Base-by-base conservation (phyloP, 2,329 filamentous ascomycete species). In the Pseudonectria foliicola region DNA sequence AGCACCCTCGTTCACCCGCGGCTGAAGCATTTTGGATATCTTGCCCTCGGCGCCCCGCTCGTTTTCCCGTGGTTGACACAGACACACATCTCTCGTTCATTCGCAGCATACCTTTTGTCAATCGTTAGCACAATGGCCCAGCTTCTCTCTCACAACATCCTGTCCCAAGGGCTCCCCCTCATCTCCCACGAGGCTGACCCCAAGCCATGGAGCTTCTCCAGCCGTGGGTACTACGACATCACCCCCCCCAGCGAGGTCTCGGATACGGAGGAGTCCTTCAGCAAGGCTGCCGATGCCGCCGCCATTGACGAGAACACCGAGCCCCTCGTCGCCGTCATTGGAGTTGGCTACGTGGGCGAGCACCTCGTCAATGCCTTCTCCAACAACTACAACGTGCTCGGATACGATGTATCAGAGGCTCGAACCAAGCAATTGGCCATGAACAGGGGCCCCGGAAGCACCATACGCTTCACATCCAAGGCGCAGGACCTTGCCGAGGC, bases 281-380 rank as follows among this genome's bases (percentile, higher is more conserved):
- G 14, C 10, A 8, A 29, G 8, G 31, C 25, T 8, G 29, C 37
- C 4, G 27, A 29, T 0, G 8, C 38, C 6, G 36, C 38, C 13
- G 25, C 42, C 15, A 43, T 49, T 28, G 36, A 45, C 23, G 6
- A 30, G 5, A 27, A 25, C 4, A 26, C 30, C 12, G 48, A 58
- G 4, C 58, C 64, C 7, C 38, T 64, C 5, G 61, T 73, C 3
- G 68, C 67, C 33, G 59, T 73, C 23, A 66, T 74, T 16, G 70
- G 70, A 4, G 67, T 73, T 12, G 71, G 70, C 27, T 74, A 73
- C 46, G 69, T 74, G 4, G 70, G 70, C 7, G 60, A 62, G 35
- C 66, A 72, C 38, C 64, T 74, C 10, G 62, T 70, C 27, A 48
- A 55, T 6, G 57, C 54, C 12, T 73, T 73, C 39, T 59, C 62